Evolutionary conservation across 257 asterid species (phyloP).

Genomic region (Gynochthodes officinalis): DNA sequence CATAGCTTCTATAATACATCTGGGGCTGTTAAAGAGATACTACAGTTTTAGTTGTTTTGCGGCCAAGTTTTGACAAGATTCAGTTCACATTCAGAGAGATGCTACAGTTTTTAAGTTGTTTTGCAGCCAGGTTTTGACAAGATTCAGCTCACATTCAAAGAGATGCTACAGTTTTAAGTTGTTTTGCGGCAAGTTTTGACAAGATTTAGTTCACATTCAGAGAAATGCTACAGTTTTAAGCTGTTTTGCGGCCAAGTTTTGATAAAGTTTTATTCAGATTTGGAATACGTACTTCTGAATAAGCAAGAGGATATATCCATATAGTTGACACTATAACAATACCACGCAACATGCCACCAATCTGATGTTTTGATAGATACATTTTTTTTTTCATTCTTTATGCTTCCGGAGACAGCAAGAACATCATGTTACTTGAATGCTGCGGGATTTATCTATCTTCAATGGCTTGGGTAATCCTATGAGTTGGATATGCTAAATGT

Average conservation of each 20-base stretch:
- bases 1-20: neutral
- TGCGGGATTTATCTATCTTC: neutral
- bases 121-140: neutral
- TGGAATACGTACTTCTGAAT: neutral
- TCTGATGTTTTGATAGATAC: slow-evolving; percentile 4
- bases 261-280: neutral
- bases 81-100: neutral
- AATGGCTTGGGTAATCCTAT: neutral
- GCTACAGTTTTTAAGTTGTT: neutral
- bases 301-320: slow-evolving; percentile 1
- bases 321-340: slow-evolving; percentile 1
- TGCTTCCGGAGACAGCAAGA: slow-evolving; percentile 10
- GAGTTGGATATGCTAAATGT: neutral
- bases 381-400: neutral
- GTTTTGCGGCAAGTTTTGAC: neutral
- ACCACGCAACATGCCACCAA: slow-evolving; percentile 6
- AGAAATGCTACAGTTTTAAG: too few species aligned
- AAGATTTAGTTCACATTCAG: neutral
- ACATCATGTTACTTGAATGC: neutral
- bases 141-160: neutral
- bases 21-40: neutral
- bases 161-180: neutral
- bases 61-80: neutral
- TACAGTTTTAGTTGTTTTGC: neutral
- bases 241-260: neutral